phyloP scores from a whole-genome alignment of 2,329 filamentous ascomycete species.

The Fusarium tupiense region DNA sequence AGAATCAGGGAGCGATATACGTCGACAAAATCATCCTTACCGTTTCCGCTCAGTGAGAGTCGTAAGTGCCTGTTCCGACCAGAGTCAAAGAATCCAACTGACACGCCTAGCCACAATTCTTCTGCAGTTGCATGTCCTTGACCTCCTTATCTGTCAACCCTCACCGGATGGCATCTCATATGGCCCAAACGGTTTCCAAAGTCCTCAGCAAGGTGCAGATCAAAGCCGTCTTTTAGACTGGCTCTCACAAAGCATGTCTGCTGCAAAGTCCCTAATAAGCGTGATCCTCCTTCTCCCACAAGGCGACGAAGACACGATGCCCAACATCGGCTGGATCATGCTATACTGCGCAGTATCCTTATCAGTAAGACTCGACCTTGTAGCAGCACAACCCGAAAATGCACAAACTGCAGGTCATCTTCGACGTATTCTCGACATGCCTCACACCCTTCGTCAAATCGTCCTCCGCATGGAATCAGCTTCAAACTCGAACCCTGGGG shows the following conservation, averaged over 20 bases:
- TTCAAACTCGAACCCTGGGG: conserved; percentile 1
- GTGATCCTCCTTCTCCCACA: conserved; percentile 42
- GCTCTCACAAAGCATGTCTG: conserved; percentile 46
- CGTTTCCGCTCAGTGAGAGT: conserved; percentile 45
- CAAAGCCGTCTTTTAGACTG: conserved; percentile 39
- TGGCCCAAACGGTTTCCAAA: conserved; percentile 41
- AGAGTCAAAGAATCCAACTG: too few species aligned
- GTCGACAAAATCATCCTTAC: conserved; percentile 37
- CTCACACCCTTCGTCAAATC: conserved; percentile 44
- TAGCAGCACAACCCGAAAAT: conserved; percentile 42
- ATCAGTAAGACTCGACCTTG: conserved; percentile 44
- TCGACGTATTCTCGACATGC: conserved; percentile 44
- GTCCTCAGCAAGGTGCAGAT: conserved; percentile 20
- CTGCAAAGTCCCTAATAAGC: conserved; percentile 45
- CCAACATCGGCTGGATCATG: conserved; percentile 47
- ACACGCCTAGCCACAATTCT: conserved; percentile 37
- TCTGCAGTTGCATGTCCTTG: conserved; percentile 43
- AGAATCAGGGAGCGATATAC: conserved; percentile 33
- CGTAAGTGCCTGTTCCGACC: conserved; percentile 34
- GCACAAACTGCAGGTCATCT: conserved; percentile 41
- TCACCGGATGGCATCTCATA: conserved; percentile 42
- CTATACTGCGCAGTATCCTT: conserved; percentile 46
- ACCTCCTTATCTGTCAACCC: conserved; percentile 46
- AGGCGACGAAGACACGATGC: conserved; percentile 42
- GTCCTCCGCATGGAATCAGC: conserved; percentile 43